Evolutionary conservation across 2,329 filamentous ascomycete species (phyloP), one percentile per base, ranked within the genome.

Genomic region (Nothomitra cinnamomea): DNA sequence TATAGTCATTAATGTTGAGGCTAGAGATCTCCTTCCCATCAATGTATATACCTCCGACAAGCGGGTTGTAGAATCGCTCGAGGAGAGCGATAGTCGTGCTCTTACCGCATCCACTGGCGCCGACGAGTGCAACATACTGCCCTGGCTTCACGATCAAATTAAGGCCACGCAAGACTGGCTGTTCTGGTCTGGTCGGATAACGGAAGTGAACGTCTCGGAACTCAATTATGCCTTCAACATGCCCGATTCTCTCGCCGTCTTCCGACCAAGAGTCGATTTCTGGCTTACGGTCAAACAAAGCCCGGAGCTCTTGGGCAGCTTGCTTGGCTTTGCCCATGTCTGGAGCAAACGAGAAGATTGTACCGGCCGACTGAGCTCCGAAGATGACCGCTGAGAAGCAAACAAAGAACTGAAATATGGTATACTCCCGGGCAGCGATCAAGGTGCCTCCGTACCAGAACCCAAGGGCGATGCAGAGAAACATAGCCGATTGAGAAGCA

Each of bases 101-200:
- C 72, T 98, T 96, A 55, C 92, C 92, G 63, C 89, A 95, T 2
- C 92, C 90, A 47, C 85, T 92, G 0, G 90, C 84, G n/a, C 92
- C 92, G 7, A 96, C 92, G 1, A 96, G 77, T 0, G 90, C 92
- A 6, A 90, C 77, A 61, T 90, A 92, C 64, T 90, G 85, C 2
- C 86, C 87, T 0, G 85, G 85, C 25, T 80, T 78, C 42, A 90
- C 78, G 13, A 70, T 72, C 5, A 90, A 73, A 66, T 90, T 82
- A 10, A 95, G 73, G 0, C 89, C 90, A 25, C 87, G 83, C 2
- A 96, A 79, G 0, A 96, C 87, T n/a, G 87, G 86, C 60, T 94
- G 87, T 60, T 95, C 87, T 0, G 87, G 85, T 1, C 92, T 80
- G 0, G 87, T 94, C 0, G 90, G 89, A 63, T 96, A 98, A 42